phyloP scores from a whole-genome alignment of 2,329 filamentous ascomycete species.

The Paracoccidioides lutzii region DNA sequence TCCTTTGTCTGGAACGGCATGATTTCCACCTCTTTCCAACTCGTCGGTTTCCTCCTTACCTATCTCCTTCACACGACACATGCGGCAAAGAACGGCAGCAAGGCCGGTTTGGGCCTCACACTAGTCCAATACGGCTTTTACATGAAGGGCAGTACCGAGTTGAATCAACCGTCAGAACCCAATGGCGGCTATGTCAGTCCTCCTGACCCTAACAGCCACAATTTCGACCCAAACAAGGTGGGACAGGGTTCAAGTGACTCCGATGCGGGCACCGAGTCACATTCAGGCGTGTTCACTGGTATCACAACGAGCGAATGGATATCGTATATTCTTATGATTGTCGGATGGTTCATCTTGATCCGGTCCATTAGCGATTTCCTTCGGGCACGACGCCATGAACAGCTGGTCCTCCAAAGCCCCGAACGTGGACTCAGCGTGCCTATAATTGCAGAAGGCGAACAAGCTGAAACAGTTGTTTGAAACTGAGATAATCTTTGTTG shows the following conservation, averaged over 20 bases:
- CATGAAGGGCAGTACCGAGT: slow-evolving; percentile 55
- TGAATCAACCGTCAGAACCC: slow-evolving; percentile 23
- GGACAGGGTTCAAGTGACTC: slow-evolving; percentile 27
- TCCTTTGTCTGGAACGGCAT: slow-evolving; percentile 68
- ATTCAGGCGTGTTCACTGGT: slow-evolving; percentile 33
- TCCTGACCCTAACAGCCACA: slow-evolving; percentile 76
- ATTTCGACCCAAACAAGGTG: slow-evolving; percentile 66
- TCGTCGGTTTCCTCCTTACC: slow-evolving; percentile 93
- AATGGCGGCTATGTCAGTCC: slow-evolving; percentile 47
- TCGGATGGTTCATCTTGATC: slow-evolving; percentile 96
- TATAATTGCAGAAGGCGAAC: slow-evolving; percentile 76
- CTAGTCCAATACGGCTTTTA: slow-evolving; percentile 95
- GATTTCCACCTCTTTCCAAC: slow-evolving; percentile 94
- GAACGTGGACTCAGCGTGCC: slow-evolving; percentile 75
- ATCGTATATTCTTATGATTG: slow-evolving; percentile 86
- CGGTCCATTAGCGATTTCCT: slow-evolving; percentile 86
- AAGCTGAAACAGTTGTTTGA: slow-evolving; percentile 60
- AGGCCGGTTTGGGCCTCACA: slow-evolving; percentile 85
- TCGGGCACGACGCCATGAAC: slow-evolving; percentile 76
- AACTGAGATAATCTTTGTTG: background rate
- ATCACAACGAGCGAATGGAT: slow-evolving; percentile 74
- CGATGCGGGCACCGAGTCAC: slow-evolving; percentile 9
- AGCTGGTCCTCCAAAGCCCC: slow-evolving; percentile 82
- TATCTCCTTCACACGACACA: slow-evolving; percentile 97
- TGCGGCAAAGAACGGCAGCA: slow-evolving; percentile 92